Percentiles rank a stretch among this genome's conserved stretches.
Evolutionary conservation across 805 yeast species (phyloP).

Genomic region (Yarrowia hollandica): DNA sequence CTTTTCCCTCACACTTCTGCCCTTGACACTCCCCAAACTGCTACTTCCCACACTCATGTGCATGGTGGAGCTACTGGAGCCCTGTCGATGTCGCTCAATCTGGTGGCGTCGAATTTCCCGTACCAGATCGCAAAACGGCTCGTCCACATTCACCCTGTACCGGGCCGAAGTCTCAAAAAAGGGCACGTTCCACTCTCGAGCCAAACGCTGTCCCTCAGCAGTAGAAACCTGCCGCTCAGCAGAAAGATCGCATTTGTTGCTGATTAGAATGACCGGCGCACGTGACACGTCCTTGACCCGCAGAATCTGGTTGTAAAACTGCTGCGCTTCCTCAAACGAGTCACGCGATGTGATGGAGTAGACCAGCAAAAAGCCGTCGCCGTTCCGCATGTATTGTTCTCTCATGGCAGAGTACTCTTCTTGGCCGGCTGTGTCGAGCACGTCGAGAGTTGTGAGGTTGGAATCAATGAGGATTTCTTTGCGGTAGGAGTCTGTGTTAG

Average conservation of each 20-base stretch:
- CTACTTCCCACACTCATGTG: constrained; percentile 22
- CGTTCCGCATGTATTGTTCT: constrained; percentile 94
- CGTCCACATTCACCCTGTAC: constrained; percentile 85
- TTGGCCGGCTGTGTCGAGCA: constrained; percentile 97
- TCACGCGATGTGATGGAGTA: constrained; percentile 80
- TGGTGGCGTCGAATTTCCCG: constrained; percentile 37
- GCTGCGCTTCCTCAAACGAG: constrained; percentile 79
- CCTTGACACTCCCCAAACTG: constrained; percentile 26
- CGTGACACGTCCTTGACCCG: constrained; percentile 55
- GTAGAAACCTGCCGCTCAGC: constrained; percentile 75
- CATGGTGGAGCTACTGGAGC: constrained; percentile 9
- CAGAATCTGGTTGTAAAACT: constrained; percentile 74
- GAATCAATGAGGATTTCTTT: constrained; percentile 84
- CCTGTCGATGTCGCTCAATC: constrained; percentile 31
- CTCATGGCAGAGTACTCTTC: constrained; percentile 93
- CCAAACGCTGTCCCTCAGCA: constrained; percentile 81
- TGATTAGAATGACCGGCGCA: constrained; percentile 85
- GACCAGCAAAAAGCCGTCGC: constrained; percentile 89
- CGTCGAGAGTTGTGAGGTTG: constrained; percentile 76
- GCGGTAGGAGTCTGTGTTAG: constrained; percentile 49
- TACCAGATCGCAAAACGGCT: constrained; percentile 62
- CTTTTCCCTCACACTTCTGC: constrained; percentile 23
- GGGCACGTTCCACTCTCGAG: constrained; percentile 58
- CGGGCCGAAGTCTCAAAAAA: constrained; percentile 94
- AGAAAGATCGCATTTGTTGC: constrained; percentile 80